Evolutionary conservation across 805 yeast species (phyloP), one percentile per base, ranked within the genome.

Genomic region (Priceomyces melissophilus): DNA sequence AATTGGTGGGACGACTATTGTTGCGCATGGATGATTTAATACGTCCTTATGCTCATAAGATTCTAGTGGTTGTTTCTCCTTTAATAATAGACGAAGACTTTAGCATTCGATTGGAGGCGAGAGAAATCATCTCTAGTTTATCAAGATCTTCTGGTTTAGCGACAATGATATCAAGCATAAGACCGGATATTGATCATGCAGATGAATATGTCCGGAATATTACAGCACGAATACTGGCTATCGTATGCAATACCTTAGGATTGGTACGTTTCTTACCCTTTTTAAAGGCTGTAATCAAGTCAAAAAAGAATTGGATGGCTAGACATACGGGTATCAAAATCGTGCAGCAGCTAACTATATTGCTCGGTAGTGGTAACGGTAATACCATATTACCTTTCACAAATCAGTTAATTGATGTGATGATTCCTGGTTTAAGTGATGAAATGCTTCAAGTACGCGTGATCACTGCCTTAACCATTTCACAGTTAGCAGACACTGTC

Each of bases 131-230:
- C 12, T 73, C 90, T 0, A 82, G 78, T 44, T 63, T 91, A 14
- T 69, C 96, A 3, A 84, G 80, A 46, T 87, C 93, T 1, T 90
- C 87, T 2, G 98, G 98, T 0, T 62, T 90, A 27, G 76, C 89
- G 0, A 81, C 79, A 26, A 82, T 89, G 78, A 78, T 93, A n/a
- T 71, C 87, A 1, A 76, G 82, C 0, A 65, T 91, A 57, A 70
- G 96, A 40, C 87, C 93, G 0, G 95, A 88, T 58, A 75, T 93
- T 33, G 95, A 85, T 49, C 81, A 84, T 51, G 74, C 74, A 8
- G 96, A 90, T 54, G 96, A 89, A 50, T 82, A 80, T 50, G 81
- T 85, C 7, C 69, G 96, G 39, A 83, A 84, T 50, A 69, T 81
- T 1, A 82, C 95, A 0, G 78, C 96, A 0, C 69, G 91, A 41